Evolutionary conservation across 352 stramenopile species (phyloP).

Genomic region (Pythium insidiosum): DNA sequence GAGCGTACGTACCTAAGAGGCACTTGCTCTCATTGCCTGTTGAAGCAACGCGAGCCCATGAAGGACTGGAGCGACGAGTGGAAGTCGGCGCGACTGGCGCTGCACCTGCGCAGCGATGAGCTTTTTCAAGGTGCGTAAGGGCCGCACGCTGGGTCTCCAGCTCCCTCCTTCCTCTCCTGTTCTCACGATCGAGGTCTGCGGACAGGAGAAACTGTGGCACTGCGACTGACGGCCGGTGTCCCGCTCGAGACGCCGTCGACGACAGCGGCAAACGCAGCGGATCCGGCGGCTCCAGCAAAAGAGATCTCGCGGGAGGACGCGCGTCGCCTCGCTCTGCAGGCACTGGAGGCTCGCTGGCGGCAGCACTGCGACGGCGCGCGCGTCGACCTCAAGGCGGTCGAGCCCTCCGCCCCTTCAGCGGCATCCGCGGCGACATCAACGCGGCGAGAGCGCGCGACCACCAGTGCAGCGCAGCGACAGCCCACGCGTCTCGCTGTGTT

Average conservation of each 20-base stretch:
- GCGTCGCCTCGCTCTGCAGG: conserved; percentile 2
- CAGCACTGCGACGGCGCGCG: conserved; percentile 33
- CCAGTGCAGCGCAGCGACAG: no score
- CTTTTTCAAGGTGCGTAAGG: conserved; percentile 49
- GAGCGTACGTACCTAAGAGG: neutral
- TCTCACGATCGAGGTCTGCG: no score
- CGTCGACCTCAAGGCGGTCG: conserved; percentile 43
- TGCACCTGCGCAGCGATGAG: conserved; percentile 39
- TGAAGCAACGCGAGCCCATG: no score
- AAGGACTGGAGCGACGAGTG: conserved; percentile 62
- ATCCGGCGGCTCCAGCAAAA: no score
- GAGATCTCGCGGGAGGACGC: neutral
- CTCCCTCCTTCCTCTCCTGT: no score
- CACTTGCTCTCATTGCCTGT: no score
- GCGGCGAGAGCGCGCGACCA: conserved; percentile 10
- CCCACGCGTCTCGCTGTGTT: no score
- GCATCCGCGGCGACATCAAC: neutral
- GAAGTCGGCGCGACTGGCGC: conserved; percentile 37
- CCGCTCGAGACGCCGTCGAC: neutral
- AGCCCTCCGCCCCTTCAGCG: neutral
- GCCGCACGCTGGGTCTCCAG: no score
- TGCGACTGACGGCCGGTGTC: neutral
- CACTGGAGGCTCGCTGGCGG: conserved; percentile 25
- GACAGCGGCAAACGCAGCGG: no score
- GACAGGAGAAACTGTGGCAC: neutral